Base-by-base conservation (phyloP, 257 asterid species). In the Petrea volubilis region DNA sequence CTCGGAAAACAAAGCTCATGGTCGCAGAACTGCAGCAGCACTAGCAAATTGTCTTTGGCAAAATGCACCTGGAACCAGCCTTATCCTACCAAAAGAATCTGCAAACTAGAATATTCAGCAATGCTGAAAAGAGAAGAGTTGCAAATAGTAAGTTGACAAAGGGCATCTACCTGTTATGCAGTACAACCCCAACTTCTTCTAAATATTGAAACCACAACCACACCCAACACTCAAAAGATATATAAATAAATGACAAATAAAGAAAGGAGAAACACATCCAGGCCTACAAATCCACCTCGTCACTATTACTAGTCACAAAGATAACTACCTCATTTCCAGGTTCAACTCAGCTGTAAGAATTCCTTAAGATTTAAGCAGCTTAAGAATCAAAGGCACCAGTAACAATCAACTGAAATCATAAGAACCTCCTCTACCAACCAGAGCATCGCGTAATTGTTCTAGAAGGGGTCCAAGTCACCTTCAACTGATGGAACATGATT, bases 1-100 rank as follows among this genome's bases (percentile, higher is more conserved):
- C 99, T 77, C 98, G 93, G 79, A 92, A 95, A 73, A 95, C 97
- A 83, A 90, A 95, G 82, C 99, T 95, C 99, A 95, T 95, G 80
- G 68, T 78, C 67, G 64, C 14, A 43, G 47, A 55, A 81, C 36
- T 60, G 70, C 57, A 69, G 38, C 81, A 47, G 51, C 58, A 63
- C 50, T 69, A 59, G 43, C 25, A 63, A 71, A 40, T 21, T 67
- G 11, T 53, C 47, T 61, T 23, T 29, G 15, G 53, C 28, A 73
- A 61, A 70, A 66, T 34, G 67, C 60, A 44, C 75, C 73, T 8
- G 34, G 38, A 21, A 68, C 53, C 46, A 52, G 46, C 52, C 58
- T 58, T 49, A 33, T 61, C 40, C 72, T 60, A 53, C 36, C 25
- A 46, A 57, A 60, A 33, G 46, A 60, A 38, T 8, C 11, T n/a